Evolutionary conservation across 176 grass and related monocot species (phyloP), one percentile per base, ranked within the genome.

Genomic region (Musa itinerans): DNA sequence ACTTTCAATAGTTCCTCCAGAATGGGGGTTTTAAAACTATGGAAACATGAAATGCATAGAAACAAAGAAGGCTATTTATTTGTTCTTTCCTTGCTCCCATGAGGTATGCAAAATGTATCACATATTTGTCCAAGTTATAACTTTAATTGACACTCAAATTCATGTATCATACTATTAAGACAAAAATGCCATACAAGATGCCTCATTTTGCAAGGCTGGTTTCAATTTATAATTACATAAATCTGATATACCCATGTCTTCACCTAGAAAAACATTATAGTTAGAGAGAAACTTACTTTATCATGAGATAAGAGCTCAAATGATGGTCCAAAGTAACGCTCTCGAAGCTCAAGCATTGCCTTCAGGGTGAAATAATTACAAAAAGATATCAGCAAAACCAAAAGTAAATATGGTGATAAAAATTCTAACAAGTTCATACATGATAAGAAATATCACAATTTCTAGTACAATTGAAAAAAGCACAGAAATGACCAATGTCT

Each of bases 291-390:
- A 76, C 69, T 79, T 13, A 96, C 93, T 80, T 90, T 90, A 13
- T 92, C 90, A 72, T 97, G 90, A 65, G 90, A 89, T 74, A 79
- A 78, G 52, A 97, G 68, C 74, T 97, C 93, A 81, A 89, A 88
- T n/a, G 82, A 81, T 76, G 88, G 83, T 54, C 93, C 93, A 62
- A 97, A 97, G 88, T 89, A 92, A 29, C 93, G 83, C 72, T 97
- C 93, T 61, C 86, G 74, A 63, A 92, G 82, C 72, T 90, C 90
- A 3, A 70, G 11, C 13, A 81, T 63, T 27, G 54, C 83, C 93
- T 97, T 62, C 23, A 87, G 74, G 73, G 48, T 11, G 63, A 50
- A 22, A 55, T n/a, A 78, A n/a, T 11, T 43, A 25, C 59, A 65
- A 53, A 16, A 70, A 11, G 17, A 70, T 29, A 9, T 22, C 43